Base-by-base conservation (phyloP, 148 eudicot genomes). In the Polygonum maritimum region DNA sequence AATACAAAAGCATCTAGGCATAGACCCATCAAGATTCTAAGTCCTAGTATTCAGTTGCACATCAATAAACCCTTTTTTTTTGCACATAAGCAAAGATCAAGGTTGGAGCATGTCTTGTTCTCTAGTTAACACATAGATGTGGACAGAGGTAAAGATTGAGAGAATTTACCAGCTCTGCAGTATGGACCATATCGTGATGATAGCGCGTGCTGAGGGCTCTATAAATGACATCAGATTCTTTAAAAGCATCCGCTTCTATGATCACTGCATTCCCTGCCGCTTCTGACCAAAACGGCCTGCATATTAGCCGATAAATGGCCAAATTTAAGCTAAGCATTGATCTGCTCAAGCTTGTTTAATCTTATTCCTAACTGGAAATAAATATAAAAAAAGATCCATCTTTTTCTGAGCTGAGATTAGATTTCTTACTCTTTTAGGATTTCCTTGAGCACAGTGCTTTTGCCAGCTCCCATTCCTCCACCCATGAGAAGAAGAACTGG, bases 401-500 rank as follows among this genome's bases (percentile, higher is more conserved):
- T 7, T 44, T 44, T 44, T 44, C 41, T 44, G 1, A 44, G 47
- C 9, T 44, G 11, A 44, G 47, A 6, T 44, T 44, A 36, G 36
- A 3, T 54, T 31, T 74, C 94, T 82, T 92, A 96, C 99, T 96
- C 99, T 83, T 92, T 88, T 71, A 96, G 85, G 77, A 96, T 92
- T 83, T 96, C 99, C 75, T 96, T 96, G 40, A 96, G 99, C 75
- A 92, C 99, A 22, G 99, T 96, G 79, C 99, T 96, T 85, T 96
- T 96, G 57, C 99, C 99, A 74, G 99, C 99, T 79, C 99, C 99
- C 99, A 96, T 96, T n/a, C 99, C 99, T 48, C 99, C 99, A 47
- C 98, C 99, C 99, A 92, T 96, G 85, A 96, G 82, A 69, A 96
- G 97, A 71, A 96, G 97, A 47, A 92, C 93, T 0, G 99, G 99